These are phyloP conservation scores for Rhododendron vialii DNA, from an alignment of 148 eudicot species.

Conservation along the genomic window DNA sequence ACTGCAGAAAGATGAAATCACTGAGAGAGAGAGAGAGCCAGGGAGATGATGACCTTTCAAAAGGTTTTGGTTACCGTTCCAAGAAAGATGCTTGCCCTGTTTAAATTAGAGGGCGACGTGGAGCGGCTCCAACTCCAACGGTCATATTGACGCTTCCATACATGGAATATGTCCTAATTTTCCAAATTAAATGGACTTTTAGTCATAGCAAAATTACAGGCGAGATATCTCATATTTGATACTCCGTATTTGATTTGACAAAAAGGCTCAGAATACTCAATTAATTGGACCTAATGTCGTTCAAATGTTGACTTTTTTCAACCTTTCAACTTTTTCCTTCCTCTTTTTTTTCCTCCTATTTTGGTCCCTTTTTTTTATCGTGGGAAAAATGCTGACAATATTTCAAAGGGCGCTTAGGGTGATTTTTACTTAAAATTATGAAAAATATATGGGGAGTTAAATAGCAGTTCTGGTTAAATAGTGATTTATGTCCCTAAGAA, in stretches of 20 bases:
- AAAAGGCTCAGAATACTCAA: not conserved
- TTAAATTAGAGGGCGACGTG: not conserved
- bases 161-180: not conserved
- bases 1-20: not conserved
- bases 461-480: too few species aligned
- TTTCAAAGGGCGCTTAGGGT: too few species aligned
- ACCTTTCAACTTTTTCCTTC: not conserved
- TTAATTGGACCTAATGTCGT: not conserved
- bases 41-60: not conserved
- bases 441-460: too few species aligned
- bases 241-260: not conserved
- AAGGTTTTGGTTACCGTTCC: not conserved
- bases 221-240: not conserved
- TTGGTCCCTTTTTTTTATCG: not conserved
- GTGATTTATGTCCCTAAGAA: too few species aligned
- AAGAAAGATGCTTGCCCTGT: not conserved
- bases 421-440: too few species aligned
- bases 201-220: not conserved
- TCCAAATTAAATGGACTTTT: not conserved
- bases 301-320: not conserved
- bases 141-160: not conserved
- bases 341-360: not conserved
- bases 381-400: too few species aligned
- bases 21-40: not conserved
- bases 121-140: not conserved